Base-by-base conservation (phyloP, 495 filamentous ascomycete species). In the Annulohypoxylon maeteangense region DNA sequence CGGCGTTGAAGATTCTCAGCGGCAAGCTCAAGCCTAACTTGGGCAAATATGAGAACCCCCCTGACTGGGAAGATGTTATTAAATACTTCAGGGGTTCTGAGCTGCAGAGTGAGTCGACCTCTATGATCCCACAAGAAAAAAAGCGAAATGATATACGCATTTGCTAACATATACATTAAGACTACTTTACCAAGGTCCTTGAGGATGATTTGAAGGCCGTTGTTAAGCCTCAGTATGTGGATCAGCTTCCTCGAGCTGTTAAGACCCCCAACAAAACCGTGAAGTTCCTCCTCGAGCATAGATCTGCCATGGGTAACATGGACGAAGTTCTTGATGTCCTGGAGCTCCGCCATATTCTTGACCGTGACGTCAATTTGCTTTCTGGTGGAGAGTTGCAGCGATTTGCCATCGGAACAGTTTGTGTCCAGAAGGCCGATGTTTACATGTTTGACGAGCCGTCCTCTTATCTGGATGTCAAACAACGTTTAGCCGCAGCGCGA, bases 391-490 rank as follows among this genome's bases (percentile, higher is more conserved):
- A 99, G 79, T 88, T 99, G 76, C 94, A 99, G 81, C 90, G 95
- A 78, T 99, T 99, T 75, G 96, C 95, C 71, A 97, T 99, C 70
- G 95, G 91, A 74, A 89, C 94, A 51, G 92, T 95, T 40, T 98
- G 96, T 76, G 95, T 99, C 22, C 95, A 97, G 78, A 89, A 97
- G 72, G 95, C 94, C 38, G 95, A 98, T 82, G 94, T 98, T 89
- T 95, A 99, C 85, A 98, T 98, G 96, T 99, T 99, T 74, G 95
- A 99, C 78, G 95, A 99, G 84, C 96, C 96, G 22, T 98, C 94
- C 12, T 98, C 95, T 8, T 99, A 97, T 75, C 89, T 99, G 31
- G 96, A 99, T 90, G 69, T 78, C 76, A 97, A 98, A 85, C 95
- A 99, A 80, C 92, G 95, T 89, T 84, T 99, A 76, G 91, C 89